Base-by-base conservation (phyloP, 345 rosid genomes). In the Angophora floribunda region DNA sequence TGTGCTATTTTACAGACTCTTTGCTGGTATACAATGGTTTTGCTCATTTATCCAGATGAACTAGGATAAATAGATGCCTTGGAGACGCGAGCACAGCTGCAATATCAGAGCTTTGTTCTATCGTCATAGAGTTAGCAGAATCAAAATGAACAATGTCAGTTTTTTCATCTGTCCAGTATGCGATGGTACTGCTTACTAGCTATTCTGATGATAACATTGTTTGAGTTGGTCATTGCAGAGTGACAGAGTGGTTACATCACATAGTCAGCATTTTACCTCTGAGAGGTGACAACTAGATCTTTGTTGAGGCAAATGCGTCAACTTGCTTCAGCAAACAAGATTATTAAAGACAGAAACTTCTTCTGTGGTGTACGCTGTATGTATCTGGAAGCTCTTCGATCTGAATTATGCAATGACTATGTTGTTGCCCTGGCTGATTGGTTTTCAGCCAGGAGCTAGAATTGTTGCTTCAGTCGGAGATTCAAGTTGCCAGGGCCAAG, bases 301-400 rank as follows among this genome's bases (percentile, higher is more conserved):
- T 65, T 30, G 44, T 32, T 13, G 6, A 4, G 21, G 22, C 11
- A 65, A 30, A 65, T 2, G 1, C 11, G 1, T 65, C 21, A 30
- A 4, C 6, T 22, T 55, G 61, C 61, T 55, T 22, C 26, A 21
- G 61, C 61, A 55, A 22, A 55, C 22, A 55, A 55, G 61, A 55
- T 22, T 22, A 21, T 21, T 21, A 21, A 0, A 55, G 61, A 22
- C 28, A 55, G 3, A 3, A 0, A 55, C 5, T 55, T 55, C 61
- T 21, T 55, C 22, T 55, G 61, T 55, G 12, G 22, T 8, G 6
- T 22, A 21, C 19, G 26, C 61, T 55, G 9, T 55, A 55, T 55
- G 61, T 8, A 55, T 55, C 61, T 0, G 28, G 28, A 8, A 55
- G 61, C 61, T 21, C 61, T 55, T 55, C 26, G 61, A 55, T 22